Percentiles rank a stretch among this genome's conserved stretches.
Evolutionary conservation across 1,139 yeast genomes (phyloP).

Genomic region (Barnettozyma hawaiiensis): DNA sequence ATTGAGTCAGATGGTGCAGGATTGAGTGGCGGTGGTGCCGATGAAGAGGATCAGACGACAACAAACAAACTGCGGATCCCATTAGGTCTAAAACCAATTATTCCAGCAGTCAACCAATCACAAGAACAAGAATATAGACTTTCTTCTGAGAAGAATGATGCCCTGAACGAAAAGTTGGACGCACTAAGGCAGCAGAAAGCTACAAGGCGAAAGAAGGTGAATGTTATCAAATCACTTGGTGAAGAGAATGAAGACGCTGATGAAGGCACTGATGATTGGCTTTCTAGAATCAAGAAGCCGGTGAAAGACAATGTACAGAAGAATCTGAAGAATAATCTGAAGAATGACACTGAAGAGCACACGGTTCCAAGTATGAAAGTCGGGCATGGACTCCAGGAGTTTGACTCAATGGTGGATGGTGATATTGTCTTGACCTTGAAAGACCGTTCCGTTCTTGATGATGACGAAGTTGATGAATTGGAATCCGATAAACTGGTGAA

Average conservation of each 20-base stretch:
- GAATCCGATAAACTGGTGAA: slow-evolving; percentile 40
- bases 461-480: slow-evolving; percentile 44
- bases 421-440: slow-evolving; percentile 60
- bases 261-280: slow-evolving; percentile 39
- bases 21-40: slow-evolving; percentile 29
- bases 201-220: slow-evolving; percentile 22
- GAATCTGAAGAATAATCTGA: slow-evolving; percentile 9
- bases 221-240: slow-evolving; percentile 20
- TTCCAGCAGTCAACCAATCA: slow-evolving; percentile 6
- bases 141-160: slow-evolving; percentile 13
- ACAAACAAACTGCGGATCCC: slow-evolving; percentile 34
- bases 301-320: neutral
- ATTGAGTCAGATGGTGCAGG: neutral
- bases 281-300: slow-evolving; percentile 26
- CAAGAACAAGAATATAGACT: slow-evolving; percentile 13
- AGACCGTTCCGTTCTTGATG: slow-evolving; percentile 51
- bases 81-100: slow-evolving; percentile 34
- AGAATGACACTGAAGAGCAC: slow-evolving; percentile 25
- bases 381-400: slow-evolving; percentile 38
- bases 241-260: slow-evolving; percentile 23
- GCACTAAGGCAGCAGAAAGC: slow-evolving; percentile 23
- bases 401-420: slow-evolving; percentile 29
- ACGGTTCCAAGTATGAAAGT: slow-evolving; percentile 37
- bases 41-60: no score
- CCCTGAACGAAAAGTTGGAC: slow-evolving; percentile 21